Evolutionary conservation across 441 rosid species (phyloP).

Genomic region (Rhodomyrtus psidioides): DNA sequence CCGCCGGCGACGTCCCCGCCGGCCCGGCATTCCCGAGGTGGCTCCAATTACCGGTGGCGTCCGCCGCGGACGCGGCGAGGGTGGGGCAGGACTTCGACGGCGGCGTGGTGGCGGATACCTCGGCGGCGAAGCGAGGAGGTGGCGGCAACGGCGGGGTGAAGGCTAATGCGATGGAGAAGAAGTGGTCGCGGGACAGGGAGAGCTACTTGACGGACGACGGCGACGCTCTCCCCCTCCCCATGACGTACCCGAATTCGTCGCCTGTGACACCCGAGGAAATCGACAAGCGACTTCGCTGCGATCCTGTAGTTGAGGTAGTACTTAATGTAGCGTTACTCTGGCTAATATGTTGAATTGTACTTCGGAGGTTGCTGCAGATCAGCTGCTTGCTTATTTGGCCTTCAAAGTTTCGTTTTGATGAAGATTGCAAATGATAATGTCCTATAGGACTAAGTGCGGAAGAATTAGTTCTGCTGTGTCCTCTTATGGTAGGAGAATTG

Average conservation of each 20-base stretch:
- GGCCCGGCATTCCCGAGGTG: slow-evolving; percentile 30
- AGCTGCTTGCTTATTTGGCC: background rate
- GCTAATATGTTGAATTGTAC: background rate
- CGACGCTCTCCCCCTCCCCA: slow-evolving; percentile 90
- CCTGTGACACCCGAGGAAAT: slow-evolving; percentile 72
- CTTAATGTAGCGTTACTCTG: background rate
- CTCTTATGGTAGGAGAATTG: background rate
- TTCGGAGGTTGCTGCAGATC: background rate
- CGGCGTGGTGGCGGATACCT: slow-evolving; percentile 3
- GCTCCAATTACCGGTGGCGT: slow-evolving; percentile 25
- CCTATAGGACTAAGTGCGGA: background rate
- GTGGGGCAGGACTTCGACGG: slow-evolving; percentile 32
- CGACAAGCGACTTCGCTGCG: slow-evolving; percentile 64
- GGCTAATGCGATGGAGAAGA: slow-evolving; percentile 54
- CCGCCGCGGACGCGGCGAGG: slow-evolving; percentile 32
- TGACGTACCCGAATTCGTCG: slow-evolving; percentile 76
- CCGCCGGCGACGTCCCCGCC: slow-evolving; percentile 36
- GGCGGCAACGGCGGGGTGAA: slow-evolving; percentile 24
- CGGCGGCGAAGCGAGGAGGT: slow-evolving; percentile 24
- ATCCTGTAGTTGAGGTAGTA: slow-evolving; percentile 37
- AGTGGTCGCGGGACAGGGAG: slow-evolving; percentile 70
- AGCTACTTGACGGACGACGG: slow-evolving; percentile 60
- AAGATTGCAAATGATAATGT: background rate
- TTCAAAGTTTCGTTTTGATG: background rate
- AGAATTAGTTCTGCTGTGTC: background rate